These are phyloP conservation scores for Apiospora arundinis DNA, from an alignment of 2,329 filamentous ascomycete species.

Conservation along the genomic window DNA sequence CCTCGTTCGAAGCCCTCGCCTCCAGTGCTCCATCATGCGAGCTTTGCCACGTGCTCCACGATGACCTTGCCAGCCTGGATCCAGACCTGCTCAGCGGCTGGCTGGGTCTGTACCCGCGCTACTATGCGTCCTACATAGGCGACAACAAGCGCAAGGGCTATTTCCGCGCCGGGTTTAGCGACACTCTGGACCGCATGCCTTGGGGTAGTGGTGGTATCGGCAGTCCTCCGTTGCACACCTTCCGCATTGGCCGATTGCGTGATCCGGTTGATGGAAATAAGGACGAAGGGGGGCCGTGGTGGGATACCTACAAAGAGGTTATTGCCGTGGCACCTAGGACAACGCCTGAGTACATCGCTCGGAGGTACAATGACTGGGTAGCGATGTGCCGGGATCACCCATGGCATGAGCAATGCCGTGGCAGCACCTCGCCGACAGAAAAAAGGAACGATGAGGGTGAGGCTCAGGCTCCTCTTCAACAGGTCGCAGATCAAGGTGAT, in stretches of 20 bases:
- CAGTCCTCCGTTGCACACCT: slow-evolving; percentile 27
- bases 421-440: not conserved
- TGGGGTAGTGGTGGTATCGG: slow-evolving; percentile 24
- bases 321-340: not conserved
- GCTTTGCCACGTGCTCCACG: slow-evolving; percentile 28
- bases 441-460: too few species aligned
- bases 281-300: not conserved
- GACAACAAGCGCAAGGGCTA: slow-evolving; percentile 27
- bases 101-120: slow-evolving; percentile 30
- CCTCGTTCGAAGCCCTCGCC: slow-evolving; percentile 24
- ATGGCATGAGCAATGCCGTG: not conserved
- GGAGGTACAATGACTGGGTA: not conserved
- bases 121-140: slow-evolving; percentile 19
- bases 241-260: slow-evolving; percentile 25
- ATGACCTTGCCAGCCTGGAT: slow-evolving; percentile 24
- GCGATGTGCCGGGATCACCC: not conserved
- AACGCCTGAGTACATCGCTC: not conserved
- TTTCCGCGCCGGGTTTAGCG: slow-evolving; percentile 30
- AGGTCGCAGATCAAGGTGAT: not conserved
- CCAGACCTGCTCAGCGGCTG: slow-evolving; percentile 26
- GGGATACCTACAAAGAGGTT: not conserved
- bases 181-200: slow-evolving; percentile 23
- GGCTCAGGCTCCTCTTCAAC: not conserved
- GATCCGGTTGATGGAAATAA: not conserved
- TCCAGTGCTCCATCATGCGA: slow-evolving; percentile 27